Evolutionary conservation across 441 rosid genomes (phyloP), one percentile per base, ranked within the genome.

Genomic region (Gossypium davidsonii): DNA sequence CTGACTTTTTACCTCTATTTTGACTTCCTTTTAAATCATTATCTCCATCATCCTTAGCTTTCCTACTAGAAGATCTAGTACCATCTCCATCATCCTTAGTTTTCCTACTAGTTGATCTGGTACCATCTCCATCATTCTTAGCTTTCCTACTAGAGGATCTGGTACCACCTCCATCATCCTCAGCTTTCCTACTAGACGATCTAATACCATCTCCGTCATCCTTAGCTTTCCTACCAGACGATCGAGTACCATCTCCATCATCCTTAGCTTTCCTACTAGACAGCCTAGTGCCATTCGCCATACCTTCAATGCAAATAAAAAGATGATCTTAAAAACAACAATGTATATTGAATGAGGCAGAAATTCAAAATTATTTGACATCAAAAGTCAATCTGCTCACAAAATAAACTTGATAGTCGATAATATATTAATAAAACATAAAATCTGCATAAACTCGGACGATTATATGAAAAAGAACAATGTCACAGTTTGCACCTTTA

Each of bases 221-320:
- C 48, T 42, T 42, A 42, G 48, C 14, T 42, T 42, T 42, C 48
- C 48, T 42, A 42, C n/a, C 65, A 42, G 78, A 48, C 73, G 34
- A 23, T 14, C 76, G 70, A 64, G 80, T 58, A 73, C 74, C 83
- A 39, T 39, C 48, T 42, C 48, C 48, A 2, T 42, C 48, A 42
- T 42, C 48, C 48, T 42, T 42, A 42, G 14, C 48, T 42, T 42
- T 42, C 48, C 48, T 42, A 10, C 28, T 67, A 42, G 78, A 48
- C 71, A n/a, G 11, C 17, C 76, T 72, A 64, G 79, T 62, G 71
- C 74, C 83, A 73, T 74, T 85, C 49, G 70, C 84, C 91, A 86
- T 90, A 44, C 34, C 69, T 73, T 53, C 59, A 25, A 71, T 4
- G 3, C 15, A 3, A 71, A 72, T 18, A 62, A 60, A 25, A 67